Evolutionary conservation across 306 rosid species (phyloP).

Genomic region (Carpinus viminea): DNA sequence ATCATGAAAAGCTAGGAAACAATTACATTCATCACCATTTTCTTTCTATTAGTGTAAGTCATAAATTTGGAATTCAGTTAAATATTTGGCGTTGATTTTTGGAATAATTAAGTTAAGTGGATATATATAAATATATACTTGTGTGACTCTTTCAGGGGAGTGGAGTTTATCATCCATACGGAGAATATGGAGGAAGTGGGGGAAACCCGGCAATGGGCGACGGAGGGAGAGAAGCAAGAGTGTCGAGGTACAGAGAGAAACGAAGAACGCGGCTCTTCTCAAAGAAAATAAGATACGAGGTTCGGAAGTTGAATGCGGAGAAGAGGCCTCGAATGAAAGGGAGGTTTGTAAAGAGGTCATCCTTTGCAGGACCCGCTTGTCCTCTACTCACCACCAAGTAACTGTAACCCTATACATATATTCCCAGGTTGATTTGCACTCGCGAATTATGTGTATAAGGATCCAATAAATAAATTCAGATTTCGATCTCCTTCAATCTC

Average conservation of each 20-base stretch:
- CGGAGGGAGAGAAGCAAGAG: conserved; percentile 87
- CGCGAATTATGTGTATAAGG: background rate
- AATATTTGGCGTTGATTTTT: too few relatives aligned
- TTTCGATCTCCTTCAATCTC: background rate
- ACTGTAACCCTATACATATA: background rate
- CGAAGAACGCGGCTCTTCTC: conserved; percentile 83
- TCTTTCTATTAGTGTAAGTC: too few relatives aligned
- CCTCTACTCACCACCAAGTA: conserved; percentile 41
- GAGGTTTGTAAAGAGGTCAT: conserved; percentile 79
- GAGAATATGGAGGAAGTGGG: conserved; percentile 45
- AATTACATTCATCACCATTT: too few relatives aligned
- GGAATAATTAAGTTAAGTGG: too few relatives aligned
- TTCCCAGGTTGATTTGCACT: background rate
- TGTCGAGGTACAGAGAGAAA: conserved; percentile 86
- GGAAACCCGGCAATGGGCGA: conserved; percentile 42
- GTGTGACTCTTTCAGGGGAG: conserved; percentile 35
- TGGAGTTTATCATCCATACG: conserved; percentile 30
- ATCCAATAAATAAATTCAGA: background rate
- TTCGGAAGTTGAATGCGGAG: conserved; percentile 92
- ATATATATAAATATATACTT: background rate
- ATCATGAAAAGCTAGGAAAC: too few relatives aligned
- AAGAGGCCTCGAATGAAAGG: conserved; percentile 99
- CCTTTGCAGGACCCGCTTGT: conserved; percentile 46
- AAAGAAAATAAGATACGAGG: conserved; percentile 95
- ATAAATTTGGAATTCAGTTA: too few relatives aligned